Conservation (phyloP, 78 protist genomes). For the Paratrimastix pyriformis region DNA sequence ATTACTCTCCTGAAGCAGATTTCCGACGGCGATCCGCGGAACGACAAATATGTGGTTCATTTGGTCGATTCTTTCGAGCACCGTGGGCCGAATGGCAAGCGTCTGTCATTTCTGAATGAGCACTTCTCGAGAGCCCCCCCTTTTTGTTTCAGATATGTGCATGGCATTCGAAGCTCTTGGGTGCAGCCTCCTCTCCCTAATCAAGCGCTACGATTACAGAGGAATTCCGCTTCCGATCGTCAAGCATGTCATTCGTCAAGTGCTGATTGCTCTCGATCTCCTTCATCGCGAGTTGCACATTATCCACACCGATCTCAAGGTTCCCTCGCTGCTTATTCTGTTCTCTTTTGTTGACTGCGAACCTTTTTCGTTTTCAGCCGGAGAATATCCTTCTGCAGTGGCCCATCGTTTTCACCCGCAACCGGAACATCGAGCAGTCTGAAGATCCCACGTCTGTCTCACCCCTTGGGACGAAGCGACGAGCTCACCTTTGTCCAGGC, state of each 20-base stretch:
- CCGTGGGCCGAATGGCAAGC: slow-evolving; percentile 14
- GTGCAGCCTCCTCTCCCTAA: neutral
- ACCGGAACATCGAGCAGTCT: too few species aligned
- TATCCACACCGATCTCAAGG: slow-evolving; percentile 20
- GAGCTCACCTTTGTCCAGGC: too few species aligned
- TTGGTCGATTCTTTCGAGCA: slow-evolving; percentile 15
- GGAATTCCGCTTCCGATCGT: slow-evolving; percentile 23
- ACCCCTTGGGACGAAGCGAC: too few species aligned
- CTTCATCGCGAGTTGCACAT: neutral
- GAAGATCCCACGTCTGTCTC: too few species aligned
- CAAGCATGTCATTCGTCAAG: neutral
- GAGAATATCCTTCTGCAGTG: slow-evolving; percentile 11
- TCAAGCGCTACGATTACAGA: neutral
- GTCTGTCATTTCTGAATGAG: slow-evolving; percentile 15
- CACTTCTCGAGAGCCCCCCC: neutral
- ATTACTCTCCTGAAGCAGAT: slow-evolving; percentile 45
- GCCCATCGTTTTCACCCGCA: slow-evolving; percentile 10
- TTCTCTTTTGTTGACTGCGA: too few species aligned
- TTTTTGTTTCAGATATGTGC: slow-evolving; percentile 13
- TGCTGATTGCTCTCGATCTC: slow-evolving; percentile 2
- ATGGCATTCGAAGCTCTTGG: slow-evolving; percentile 21
- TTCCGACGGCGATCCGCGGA: slow-evolving; percentile 1
- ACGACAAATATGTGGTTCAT: neutral
- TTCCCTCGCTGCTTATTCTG: too few species aligned
- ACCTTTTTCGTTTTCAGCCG: too few species aligned